Evolutionary conservation across 1,139 yeast genomes (phyloP), one percentile per base, ranked within the genome.

Genomic region (Tardiomyces blankii): DNA sequence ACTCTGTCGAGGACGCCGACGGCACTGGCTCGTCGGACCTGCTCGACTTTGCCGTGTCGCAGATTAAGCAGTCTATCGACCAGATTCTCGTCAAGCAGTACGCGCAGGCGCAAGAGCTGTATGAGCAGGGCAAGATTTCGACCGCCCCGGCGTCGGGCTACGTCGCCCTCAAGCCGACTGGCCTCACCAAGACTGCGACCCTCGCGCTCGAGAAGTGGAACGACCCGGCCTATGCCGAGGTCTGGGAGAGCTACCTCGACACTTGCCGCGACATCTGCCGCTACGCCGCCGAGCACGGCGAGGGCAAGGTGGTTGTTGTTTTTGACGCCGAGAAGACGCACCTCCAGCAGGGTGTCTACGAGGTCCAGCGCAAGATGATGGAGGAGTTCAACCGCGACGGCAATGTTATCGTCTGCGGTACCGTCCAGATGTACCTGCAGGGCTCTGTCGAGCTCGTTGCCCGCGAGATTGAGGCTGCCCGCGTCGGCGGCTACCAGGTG

Each of bases 311-410:
- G 23, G 86, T 85, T 35, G 82, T 87, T 38, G 89, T 88, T 42
- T 75, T 91, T 58, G 98, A 91, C 62, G 98, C 97, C 42, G 98
- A 91, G 66, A 86, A 88, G 64, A 77, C 75, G 63, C 85, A 82
- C 51, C 73, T 89, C 51, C 97, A 91, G 67, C 81, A 78, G 51
- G 96, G 95, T 56, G 96, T 89, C 35, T 89, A 89, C 62, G 88
- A 83, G 54, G 75, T 88, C 54, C 97, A 91, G 69, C 77, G 96
- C 63, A 76, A 81, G 57, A 73, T 89, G 64, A 87, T 83, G 72
- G 62, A 77, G 53, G 77, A 75, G 60, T 89, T 78, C 68, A 89
- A 89, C 70, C 77, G 77, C 42, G 57, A 68, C 40, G 68, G 75
- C 49, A 80, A 82, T 9, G 61, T 69, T 3, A 77, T 85, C 25